These are phyloP conservation scores for Polygonum maritimum DNA, from an alignment of 148 eudicot species.

Conservation along the genomic window DNA sequence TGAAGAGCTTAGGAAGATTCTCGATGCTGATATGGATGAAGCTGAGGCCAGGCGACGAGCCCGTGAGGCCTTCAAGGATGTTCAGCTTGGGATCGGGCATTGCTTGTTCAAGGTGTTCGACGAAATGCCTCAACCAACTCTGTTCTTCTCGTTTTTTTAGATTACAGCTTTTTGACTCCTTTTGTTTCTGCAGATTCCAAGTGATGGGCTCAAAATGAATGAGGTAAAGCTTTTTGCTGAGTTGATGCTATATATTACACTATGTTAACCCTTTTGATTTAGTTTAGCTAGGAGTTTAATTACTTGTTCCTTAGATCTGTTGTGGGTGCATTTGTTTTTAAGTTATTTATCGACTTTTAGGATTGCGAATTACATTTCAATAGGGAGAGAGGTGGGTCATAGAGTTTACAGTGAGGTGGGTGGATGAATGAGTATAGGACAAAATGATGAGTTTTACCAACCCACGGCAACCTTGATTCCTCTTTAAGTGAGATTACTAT, in stretches of 20 bases:
- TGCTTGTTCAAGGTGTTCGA: constrained; percentile 65
- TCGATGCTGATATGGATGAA: constrained; percentile 70
- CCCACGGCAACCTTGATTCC: background rate
- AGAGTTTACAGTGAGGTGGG: background rate
- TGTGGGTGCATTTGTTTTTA: background rate
- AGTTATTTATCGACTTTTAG: background rate
- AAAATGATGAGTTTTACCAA: background rate
- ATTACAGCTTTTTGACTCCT: background rate
- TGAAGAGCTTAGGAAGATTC: constrained; percentile 42
- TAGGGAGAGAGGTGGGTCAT: background rate
- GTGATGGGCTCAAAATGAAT: constrained; percentile 54
- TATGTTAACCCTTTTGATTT: background rate
- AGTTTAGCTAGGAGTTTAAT: background rate
- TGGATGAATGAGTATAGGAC: background rate
- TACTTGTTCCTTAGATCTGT: background rate
- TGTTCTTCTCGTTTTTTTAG: background rate
- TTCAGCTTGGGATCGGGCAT: constrained; percentile 75
- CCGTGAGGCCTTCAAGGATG: constrained; percentile 78
- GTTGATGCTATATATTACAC: background rate
- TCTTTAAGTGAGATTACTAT: background rate
- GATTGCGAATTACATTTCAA: background rate
- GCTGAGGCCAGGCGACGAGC: constrained; percentile 66
- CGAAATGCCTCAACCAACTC: background rate
- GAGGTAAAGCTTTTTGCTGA: constrained; percentile 40
- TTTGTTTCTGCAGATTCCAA: constrained; percentile 47